phyloP scores from a whole-genome alignment of 208 protist genomes.

The Zelonia costaricensis region DNA sequence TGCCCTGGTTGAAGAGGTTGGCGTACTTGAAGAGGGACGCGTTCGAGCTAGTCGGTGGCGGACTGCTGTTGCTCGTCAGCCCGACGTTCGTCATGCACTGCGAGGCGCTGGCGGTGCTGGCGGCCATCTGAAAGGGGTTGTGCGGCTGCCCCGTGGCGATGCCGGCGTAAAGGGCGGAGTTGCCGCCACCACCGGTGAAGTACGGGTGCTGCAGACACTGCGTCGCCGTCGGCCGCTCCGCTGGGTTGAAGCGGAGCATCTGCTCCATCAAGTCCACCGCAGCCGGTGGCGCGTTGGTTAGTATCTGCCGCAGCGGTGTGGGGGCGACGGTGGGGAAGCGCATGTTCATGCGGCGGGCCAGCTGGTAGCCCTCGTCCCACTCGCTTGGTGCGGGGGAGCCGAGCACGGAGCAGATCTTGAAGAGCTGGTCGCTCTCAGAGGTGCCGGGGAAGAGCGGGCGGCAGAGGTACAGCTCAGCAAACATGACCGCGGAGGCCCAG shows the following conservation, averaged over 20 bases:
- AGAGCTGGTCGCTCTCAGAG: constrained; percentile 95
- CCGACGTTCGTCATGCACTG: constrained; percentile 33
- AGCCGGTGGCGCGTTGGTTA: constrained; percentile 89
- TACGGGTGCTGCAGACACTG: constrained; percentile 96
- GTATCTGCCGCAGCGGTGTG: constrained; percentile 88
- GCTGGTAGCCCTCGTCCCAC: constrained; percentile 94
- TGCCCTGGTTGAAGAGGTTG: constrained; percentile 61
- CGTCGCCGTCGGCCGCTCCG: constrained; percentile 93
- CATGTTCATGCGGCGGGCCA: constrained; percentile 92
- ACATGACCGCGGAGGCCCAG: constrained; percentile 96
- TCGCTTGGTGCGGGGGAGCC: constrained; percentile 75
- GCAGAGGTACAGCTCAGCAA: constrained; percentile 95
- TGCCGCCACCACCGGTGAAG: constrained; percentile 87
- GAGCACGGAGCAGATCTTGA: constrained; percentile 96
- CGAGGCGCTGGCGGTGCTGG: constrained; percentile 18
- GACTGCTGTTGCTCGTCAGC: constrained; percentile 48
- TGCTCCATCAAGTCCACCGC: constrained; percentile 96
- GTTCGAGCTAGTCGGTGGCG: constrained; percentile 37
- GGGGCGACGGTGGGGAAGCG: constrained; percentile 93
- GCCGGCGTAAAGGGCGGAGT: constrained; percentile 76
- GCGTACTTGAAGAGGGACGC: constrained; percentile 57
- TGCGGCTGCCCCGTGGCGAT: constrained; percentile 87
- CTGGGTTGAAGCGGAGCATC: constrained; percentile 95
- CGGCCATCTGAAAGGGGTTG: constrained; percentile 86
- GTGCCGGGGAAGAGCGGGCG: constrained; percentile 96